phyloP scores from a whole-genome alignment of 768 basidiomycete genomes.

The Lactifluus rugatus region DNA sequence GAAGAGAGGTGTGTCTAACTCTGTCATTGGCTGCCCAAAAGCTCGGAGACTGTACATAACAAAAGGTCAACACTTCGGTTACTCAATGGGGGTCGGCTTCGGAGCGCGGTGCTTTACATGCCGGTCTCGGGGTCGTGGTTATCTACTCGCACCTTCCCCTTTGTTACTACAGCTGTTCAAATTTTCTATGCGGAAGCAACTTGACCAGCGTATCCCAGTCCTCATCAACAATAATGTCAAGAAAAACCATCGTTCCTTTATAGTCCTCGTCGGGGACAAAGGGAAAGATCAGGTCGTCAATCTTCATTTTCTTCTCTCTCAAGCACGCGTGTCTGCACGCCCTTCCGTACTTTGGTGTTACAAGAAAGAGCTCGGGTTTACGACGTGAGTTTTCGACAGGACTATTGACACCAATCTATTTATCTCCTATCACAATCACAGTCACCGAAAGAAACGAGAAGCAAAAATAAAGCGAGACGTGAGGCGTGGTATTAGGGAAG shows the following conservation, averaged over 20 bases:
- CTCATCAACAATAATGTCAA: slow-evolving; percentile 92
- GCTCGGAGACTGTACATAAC: background rate
- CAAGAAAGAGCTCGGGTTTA: slow-evolving; percentile 97
- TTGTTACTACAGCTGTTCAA: too few relatives aligned
- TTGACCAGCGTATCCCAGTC: slow-evolving; percentile 87
- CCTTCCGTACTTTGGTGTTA: slow-evolving; percentile 97
- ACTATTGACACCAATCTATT: background rate
- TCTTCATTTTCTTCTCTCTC: slow-evolving; percentile 88
- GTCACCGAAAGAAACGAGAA: slow-evolving; percentile 94
- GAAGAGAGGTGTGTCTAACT: slow-evolving; percentile 16
- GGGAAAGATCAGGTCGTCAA: slow-evolving; percentile 94
- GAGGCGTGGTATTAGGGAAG: slow-evolving; percentile 87
- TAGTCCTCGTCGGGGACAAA: slow-evolving; percentile 92
- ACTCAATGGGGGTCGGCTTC: too few relatives aligned
- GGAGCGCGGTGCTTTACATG: too few relatives aligned
- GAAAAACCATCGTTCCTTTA: slow-evolving; percentile 87
- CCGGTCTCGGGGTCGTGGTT: background rate
- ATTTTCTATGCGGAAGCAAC: slow-evolving; percentile 63
- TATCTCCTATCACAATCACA: slow-evolving; percentile 35
- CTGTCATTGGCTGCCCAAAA: slow-evolving; percentile 11
- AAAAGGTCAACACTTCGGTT: background rate
- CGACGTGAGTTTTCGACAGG: slow-evolving; percentile 47
- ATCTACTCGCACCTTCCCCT: background rate
- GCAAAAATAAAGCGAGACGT: slow-evolving; percentile 95
- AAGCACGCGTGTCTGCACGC: slow-evolving; percentile 79